Conservation (phyloP, 129 eudicot species). For the Tanacetum coccineum region DNA sequence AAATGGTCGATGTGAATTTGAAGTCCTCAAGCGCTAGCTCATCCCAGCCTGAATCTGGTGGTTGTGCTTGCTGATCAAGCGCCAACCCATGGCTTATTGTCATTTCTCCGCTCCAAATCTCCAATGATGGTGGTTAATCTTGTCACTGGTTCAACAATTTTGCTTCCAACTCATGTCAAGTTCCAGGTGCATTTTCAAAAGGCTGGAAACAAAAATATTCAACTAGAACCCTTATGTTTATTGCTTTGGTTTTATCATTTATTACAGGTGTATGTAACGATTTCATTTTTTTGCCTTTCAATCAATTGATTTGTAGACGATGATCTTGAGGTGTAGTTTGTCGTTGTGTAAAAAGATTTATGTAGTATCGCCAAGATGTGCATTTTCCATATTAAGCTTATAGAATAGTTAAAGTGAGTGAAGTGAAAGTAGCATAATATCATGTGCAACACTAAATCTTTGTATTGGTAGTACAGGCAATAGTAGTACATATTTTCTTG, state of each 20-base stretch:
- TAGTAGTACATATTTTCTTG: constrained; percentile 6
- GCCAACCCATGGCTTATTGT: background rate
- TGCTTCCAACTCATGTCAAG: background rate
- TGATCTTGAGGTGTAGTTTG: constrained; percentile 25
- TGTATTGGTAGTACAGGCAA: constrained; percentile 16
- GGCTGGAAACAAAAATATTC: constrained; percentile 10
- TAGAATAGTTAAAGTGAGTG: background rate
- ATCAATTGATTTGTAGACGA: constrained; percentile 11
- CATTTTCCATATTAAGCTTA: background rate
- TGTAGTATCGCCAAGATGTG: constrained; percentile 5
- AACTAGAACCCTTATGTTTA: constrained; percentile 9
- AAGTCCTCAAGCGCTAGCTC: constrained; percentile 38
- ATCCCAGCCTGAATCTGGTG: constrained; percentile 39
- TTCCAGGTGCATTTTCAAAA: constrained; percentile 12
- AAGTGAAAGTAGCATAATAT: background rate
- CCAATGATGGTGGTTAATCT: constrained; percentile 10
- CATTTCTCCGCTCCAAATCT: background rate
- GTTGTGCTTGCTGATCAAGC: constrained; percentile 39
- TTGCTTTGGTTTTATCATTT: constrained; percentile 16
- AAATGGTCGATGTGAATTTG: constrained; percentile 58
- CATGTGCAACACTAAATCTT: constrained; percentile 5
- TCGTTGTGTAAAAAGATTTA: constrained; percentile 15
- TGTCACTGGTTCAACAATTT: constrained; percentile 6
- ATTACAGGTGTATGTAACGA: constrained; percentile 22
- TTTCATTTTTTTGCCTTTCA: constrained; percentile 13